phyloP scores from a whole-genome alignment of 805 yeast species.

The Lachancea fermentati region DNA sequence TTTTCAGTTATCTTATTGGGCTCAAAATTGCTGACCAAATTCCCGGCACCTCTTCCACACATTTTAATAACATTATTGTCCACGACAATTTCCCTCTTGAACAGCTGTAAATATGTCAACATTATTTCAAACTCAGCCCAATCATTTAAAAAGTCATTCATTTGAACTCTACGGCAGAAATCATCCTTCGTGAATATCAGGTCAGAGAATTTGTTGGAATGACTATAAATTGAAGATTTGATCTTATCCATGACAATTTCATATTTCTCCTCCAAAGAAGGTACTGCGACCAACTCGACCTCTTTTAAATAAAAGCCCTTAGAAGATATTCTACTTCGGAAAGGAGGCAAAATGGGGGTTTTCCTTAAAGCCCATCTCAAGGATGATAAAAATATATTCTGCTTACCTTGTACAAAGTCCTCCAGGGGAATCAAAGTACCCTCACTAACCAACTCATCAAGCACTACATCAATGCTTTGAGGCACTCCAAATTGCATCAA shows the following conservation, averaged over 20 bases:
- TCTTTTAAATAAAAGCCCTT: slow-evolving; percentile 18
- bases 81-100: slow-evolving; percentile 13
- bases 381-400: not conserved
- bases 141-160: slow-evolving; percentile 9
- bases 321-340: slow-evolving; percentile 15
- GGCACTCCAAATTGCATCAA: slow-evolving; percentile 33
- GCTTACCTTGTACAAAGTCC: slow-evolving; percentile 18
- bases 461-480: slow-evolving; percentile 32
- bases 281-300: slow-evolving; percentile 12
- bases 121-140: slow-evolving; percentile 14
- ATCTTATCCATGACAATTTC: slow-evolving; percentile 10
- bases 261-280: slow-evolving; percentile 12
- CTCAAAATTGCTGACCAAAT: slow-evolving; percentile 14
- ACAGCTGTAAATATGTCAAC: slow-evolving; percentile 16
- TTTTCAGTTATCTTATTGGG: slow-evolving; percentile 27
- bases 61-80: slow-evolving; percentile 19
- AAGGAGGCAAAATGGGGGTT: slow-evolving; percentile 3
- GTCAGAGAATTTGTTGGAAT: slow-evolving; percentile 20
- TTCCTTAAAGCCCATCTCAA: slow-evolving; percentile 8
- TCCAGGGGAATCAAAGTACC: slow-evolving; percentile 27
- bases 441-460: slow-evolving; percentile 29
- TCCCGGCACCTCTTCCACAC: slow-evolving; percentile 13
- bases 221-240: slow-evolving; percentile 13
- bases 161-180: slow-evolving; percentile 14
- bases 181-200: slow-evolving; percentile 17